These are phyloP conservation scores for Gynochthodes officinalis DNA, from an alignment of 257 asterid genomes.

Conservation along the genomic window DNA sequence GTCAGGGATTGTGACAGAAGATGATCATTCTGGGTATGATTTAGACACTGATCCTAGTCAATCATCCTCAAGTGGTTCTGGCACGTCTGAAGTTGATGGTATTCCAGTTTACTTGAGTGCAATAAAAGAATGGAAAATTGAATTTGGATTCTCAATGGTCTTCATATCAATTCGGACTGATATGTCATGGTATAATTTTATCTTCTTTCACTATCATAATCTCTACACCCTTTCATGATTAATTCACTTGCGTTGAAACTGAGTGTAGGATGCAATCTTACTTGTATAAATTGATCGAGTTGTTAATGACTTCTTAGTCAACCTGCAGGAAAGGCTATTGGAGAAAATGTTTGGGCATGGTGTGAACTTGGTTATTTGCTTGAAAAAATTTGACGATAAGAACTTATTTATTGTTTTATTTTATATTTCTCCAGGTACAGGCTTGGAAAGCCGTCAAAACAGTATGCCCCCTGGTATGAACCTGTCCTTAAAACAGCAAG, in stretches of 20 bases:
- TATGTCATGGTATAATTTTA: constrained; percentile 71
- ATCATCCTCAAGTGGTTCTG: constrained; percentile 52
- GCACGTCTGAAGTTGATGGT: constrained; percentile 55
- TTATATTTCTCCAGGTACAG: constrained; percentile 67
- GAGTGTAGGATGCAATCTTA: too few species aligned
- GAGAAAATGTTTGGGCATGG: neutral
- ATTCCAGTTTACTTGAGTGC: constrained; percentile 80
- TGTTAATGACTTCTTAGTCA: neutral
- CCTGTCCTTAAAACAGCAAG: constrained; percentile 77
- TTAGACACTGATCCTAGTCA: constrained; percentile 58
- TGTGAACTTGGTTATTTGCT: neutral
- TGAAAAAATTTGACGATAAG: neutral
- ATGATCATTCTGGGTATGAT: constrained; percentile 88
- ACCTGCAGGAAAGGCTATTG: neutral
- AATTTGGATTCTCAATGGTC: constrained; percentile 78
- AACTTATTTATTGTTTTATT: constrained; percentile 1
- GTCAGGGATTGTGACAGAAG: constrained; percentile 77
- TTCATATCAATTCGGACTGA: constrained; percentile 84
- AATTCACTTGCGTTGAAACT: neutral
- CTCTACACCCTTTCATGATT: neutral
- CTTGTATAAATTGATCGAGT: neutral
- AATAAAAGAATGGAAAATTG: constrained; percentile 94
- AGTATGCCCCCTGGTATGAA: constrained; percentile 88
- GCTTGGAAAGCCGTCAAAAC: constrained; percentile 91
- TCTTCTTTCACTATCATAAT: constrained; percentile 1